Conservation (phyloP, 306 rosid genomes). For the Gillenia trifoliata region DNA sequence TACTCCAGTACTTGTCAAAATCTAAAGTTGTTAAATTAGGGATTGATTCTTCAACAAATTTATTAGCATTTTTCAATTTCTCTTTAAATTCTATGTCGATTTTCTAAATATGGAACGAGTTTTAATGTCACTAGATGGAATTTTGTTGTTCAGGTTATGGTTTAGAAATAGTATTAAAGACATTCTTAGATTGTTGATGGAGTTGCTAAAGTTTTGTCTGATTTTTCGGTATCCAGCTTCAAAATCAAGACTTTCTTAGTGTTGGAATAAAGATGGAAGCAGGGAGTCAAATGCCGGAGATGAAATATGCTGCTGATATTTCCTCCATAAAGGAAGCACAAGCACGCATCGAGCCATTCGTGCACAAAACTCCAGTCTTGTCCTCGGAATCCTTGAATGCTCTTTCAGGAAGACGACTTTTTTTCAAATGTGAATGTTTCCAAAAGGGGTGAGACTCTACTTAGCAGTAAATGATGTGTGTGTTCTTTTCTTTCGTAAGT, state of each 20-base stretch:
- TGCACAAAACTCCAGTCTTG: conserved; percentile 65
- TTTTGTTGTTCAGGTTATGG: no score
- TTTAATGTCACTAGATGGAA: no score
- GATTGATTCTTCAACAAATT: background rate
- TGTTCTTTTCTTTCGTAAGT: background rate
- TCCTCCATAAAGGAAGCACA: conserved; percentile 67
- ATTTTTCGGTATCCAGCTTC: background rate
- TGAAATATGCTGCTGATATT: conserved; percentile 79
- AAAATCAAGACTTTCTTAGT: conserved; percentile 3
- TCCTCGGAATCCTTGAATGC: conserved; percentile 59
- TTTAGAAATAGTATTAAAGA: no score
- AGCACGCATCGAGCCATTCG: conserved; percentile 46
- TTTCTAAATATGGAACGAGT: no score
- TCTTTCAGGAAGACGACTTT: conserved; percentile 60
- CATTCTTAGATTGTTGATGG: no score
- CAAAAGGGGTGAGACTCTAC: conserved; percentile 69
- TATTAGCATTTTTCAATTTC: background rate
- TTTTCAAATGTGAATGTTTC: conserved; percentile 83
- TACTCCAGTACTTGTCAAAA: background rate
- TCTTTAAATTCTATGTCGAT: background rate
- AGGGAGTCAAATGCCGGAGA: conserved; percentile 36
- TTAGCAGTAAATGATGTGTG: background rate
- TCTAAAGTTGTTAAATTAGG: background rate
- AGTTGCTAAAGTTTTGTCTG: no score
- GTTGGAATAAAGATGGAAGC: conserved; percentile 42